A percentile compares a stretch with the other conserved stretches of the same genome.
Conservation (phyloP, 2,329 filamentous ascomycete species). For the Macrophomina pseudophaseolina region DNA sequence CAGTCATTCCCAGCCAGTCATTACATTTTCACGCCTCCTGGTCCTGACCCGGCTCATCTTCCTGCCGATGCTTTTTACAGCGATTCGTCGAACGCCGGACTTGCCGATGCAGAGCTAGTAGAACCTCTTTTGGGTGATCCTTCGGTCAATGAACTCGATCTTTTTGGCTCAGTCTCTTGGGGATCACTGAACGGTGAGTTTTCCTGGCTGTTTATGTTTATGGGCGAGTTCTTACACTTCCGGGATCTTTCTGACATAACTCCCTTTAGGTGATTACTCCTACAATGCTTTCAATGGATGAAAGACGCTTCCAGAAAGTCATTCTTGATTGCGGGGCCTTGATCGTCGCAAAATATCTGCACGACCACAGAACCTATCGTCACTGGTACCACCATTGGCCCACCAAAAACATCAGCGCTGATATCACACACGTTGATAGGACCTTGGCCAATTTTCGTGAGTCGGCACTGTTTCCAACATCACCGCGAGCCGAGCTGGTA, state of each 20-base stretch:
- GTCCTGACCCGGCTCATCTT: background rate
- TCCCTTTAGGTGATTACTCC: background rate
- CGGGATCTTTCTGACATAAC: background rate
- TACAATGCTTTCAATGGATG: conserved; percentile 11
- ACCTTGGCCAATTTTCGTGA: no score
- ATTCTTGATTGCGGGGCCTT: no score
- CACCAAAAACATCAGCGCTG: no score
- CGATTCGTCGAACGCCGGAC: background rate
- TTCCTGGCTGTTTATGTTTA: background rate
- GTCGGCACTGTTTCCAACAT: no score
- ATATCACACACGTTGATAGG: no score
- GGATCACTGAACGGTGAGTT: conserved; percentile 19
- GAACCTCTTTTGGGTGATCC: conserved; percentile 19
- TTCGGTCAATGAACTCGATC: conserved; percentile 18
- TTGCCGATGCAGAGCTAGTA: background rate
- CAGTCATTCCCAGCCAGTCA: conserved; percentile 14
- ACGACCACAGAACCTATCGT: no score
- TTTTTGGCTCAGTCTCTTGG: conserved; percentile 24
- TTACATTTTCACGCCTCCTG: conserved; percentile 21
- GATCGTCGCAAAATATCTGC: no score
- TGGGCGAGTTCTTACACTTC: background rate
- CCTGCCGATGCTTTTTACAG: background rate
- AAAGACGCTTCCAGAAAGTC: background rate
- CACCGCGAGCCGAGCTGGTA: no score
- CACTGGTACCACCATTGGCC: no score